These are phyloP conservation scores for Aspergillus persii DNA, from an alignment of 2,329 filamentous ascomycete genomes.

Conservation along the genomic window DNA sequence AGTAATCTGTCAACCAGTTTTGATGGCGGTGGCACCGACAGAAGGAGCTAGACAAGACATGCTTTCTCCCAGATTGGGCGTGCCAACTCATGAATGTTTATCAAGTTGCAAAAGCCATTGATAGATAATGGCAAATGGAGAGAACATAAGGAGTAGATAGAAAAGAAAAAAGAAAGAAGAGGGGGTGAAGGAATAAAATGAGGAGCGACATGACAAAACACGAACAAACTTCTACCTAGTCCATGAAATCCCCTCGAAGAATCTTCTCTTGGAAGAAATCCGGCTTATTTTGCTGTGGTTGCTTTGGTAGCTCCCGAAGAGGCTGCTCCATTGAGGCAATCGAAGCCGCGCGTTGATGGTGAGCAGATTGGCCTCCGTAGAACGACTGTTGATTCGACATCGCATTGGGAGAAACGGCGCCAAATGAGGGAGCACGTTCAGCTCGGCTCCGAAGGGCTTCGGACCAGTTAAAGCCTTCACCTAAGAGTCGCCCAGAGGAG, in stretches of 20 bases:
- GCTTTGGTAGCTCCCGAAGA: slow-evolving; percentile 43
- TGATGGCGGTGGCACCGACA: neutral
- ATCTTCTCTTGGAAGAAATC: slow-evolving; percentile 97
- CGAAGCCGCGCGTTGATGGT: slow-evolving; percentile 42
- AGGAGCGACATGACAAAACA: neutral
- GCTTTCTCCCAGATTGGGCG: neutral
- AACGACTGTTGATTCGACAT: slow-evolving; percentile 40
- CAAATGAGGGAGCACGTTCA: slow-evolving; percentile 65
- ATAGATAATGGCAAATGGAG: neutral
- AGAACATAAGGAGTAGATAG: neutral
- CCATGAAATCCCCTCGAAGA: slow-evolving; percentile 97
- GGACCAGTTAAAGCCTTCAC: slow-evolving; percentile 95
- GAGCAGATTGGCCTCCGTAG: slow-evolving; percentile 46
- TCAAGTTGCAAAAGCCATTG: neutral
- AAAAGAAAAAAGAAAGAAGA: too few species aligned
- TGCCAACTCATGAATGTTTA: neutral
- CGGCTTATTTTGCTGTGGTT: slow-evolving; percentile 64
- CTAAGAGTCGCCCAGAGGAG: slow-evolving; percentile 53
- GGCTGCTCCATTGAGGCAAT: slow-evolving; percentile 58
- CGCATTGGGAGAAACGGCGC: slow-evolving; percentile 28
- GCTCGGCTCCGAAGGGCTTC: slow-evolving; percentile 91
- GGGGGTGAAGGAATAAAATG: neutral
- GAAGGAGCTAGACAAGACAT: neutral
- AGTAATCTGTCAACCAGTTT: neutral
- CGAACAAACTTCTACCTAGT: slow-evolving; percentile 50